Evolutionary conservation across 139 green algal genomes (phyloP), one percentile per base, ranked within the genome.

Genomic region (Tetratostichococcus sp.): DNA sequence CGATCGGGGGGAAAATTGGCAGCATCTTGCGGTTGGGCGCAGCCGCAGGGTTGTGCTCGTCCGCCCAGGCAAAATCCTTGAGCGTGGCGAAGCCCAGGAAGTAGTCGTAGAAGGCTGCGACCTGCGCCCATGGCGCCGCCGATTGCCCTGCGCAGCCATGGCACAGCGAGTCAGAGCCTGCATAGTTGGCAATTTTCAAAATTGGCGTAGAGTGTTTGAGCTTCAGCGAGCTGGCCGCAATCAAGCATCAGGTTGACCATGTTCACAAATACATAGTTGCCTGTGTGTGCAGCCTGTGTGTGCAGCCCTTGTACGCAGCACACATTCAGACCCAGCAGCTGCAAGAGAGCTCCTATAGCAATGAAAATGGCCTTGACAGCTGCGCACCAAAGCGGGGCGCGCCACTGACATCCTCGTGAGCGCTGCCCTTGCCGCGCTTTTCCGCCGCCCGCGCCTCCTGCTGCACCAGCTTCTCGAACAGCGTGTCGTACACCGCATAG

Each of bases 61-160:
- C 91, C 0, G 86, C 83, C 94, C 94, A 98, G 0, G 86, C 79
- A 85, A 98, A 98, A 73, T 86, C 83, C 77, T 93, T 92, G 30
- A 72, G 58, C 0, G 91, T 94, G 28, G 78, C 71, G 71, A 97
- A 98, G 79, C 83, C 79, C 3, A n/a, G 30, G 94, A 94, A 98
- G 67, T 78, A 73, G 30, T 73, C 58, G 78, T 98, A 98, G 79
- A 98, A 98, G 17, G 80, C 71, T 0, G 77, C 75, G 11, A 98
- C 92, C 32, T 90, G 77, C 0, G 77, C 65, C 42, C 81, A 84
- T 5, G 78, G 43, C 0, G 80, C 75, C 1, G 14, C 50, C 50
- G 19, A 23, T 62, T 62, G 50, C 19, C 50, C 50, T 62, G 50
- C 50, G n/a, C n/a, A n/a, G n/a, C n/a, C n/a, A n/a, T n/a, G n/a